Base-by-base conservation (phyloP, 2,329 filamentous ascomycete species). In the Neospermospora avenae region DNA sequence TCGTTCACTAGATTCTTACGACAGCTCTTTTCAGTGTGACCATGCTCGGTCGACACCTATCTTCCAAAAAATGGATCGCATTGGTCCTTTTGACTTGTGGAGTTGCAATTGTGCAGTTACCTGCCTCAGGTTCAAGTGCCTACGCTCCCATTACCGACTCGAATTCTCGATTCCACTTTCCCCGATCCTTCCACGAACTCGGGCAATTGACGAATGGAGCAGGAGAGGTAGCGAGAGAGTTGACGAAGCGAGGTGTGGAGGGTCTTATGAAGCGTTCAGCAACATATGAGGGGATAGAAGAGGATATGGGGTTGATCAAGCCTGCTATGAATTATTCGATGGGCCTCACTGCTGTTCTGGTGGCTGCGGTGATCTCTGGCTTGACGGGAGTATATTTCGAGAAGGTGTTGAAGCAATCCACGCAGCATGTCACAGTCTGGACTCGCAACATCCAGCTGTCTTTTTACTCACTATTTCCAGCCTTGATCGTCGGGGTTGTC, bases 361-460 rank as follows among this genome's bases (percentile, higher is more conserved):
- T 89, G 11, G 89, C 92, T 13, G 93, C 91, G 55, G 78, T 87
- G 10, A 82, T 95, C 7, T 96, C 93, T 1, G 92, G 92, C 2
- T 77, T 96, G 52, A 93, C 91, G 0, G 90, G 92, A 0, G 91
- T 93, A 1, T 91, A 90, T 69, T 93, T 93, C 66, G 90, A 98
- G 74, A 97, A 96, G 76, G 86, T 97, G 3, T 80, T 98, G 58
- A 96, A 96, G 74, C 89, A 96, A 66, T 89, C 89, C n/a, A 81
- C 84, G 0, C 81, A 82, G 1, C 82, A 86, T 51, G 87, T 87
- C 5, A 93, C 91, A 0, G 81, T 98, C 14, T 99, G 95, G 95
- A 87, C 95, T 45, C 87, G 95, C 63, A 99, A 98, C 73, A 89
- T 97, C 49, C 95, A 99, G 74, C 79, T 99, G 24, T 93, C 92